Conservation (phyloP, 2,329 filamentous ascomycete genomes). For the Phaeosphaeria sp. region DNA sequence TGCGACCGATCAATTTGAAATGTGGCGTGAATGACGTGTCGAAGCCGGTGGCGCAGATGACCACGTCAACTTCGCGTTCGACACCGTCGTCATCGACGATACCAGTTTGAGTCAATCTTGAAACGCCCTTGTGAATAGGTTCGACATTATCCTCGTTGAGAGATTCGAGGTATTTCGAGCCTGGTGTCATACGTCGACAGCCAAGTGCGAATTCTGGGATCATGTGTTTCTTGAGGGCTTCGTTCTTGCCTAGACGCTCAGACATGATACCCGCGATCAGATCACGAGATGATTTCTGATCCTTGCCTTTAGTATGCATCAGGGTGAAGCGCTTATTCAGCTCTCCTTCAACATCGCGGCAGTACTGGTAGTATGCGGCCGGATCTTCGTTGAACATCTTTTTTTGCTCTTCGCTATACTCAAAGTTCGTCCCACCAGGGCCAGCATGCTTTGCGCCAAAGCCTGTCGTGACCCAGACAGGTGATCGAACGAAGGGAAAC, state of each 20-base stretch:
- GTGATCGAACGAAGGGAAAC: no score
- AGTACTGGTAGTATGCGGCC: no score
- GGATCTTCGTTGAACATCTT: no score
- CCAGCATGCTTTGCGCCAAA: no score
- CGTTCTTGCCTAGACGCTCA: constrained; percentile 56
- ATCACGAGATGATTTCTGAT: no score
- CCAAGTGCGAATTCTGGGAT: constrained; percentile 69
- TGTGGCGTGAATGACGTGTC: constrained; percentile 47
- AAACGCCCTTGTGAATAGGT: constrained; percentile 64
- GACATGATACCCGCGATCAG: no score
- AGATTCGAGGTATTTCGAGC: constrained; percentile 72
- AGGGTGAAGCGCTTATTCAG: no score
- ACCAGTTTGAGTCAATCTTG: constrained; percentile 63
- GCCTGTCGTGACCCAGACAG: no score
- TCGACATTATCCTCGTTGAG: constrained; percentile 65
- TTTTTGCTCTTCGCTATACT: no score
- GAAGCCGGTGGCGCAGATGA: constrained; percentile 57
- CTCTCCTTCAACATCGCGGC: no score
- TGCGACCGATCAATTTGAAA: constrained; percentile 48
- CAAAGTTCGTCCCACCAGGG: no score
- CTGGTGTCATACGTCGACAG: constrained; percentile 70
- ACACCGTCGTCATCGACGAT: constrained; percentile 66
- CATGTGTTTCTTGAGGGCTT: constrained; percentile 64
- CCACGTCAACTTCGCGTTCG: constrained; percentile 65
- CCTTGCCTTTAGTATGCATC: no score